phyloP scores from a whole-genome alignment of 345 rosid species.

The Passiflora organensis region DNA sequence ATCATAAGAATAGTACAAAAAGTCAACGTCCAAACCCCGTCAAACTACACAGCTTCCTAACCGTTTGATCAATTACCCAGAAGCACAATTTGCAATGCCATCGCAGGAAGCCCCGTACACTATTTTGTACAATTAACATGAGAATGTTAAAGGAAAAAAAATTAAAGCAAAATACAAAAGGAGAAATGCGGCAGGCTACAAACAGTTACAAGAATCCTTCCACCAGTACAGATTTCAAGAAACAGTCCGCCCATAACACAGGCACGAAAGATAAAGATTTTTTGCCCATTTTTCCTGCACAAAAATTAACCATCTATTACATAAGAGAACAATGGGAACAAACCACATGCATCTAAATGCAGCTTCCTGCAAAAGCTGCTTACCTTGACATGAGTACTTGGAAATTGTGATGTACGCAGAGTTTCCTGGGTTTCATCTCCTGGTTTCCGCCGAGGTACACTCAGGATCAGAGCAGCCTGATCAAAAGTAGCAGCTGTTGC shows the following conservation, averaged over 20 bases:
- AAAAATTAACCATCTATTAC: not conserved
- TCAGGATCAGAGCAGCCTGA: conserved; percentile 36
- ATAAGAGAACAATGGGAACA: not conserved
- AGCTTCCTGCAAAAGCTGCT: not conserved
- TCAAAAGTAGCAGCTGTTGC: conserved; percentile 36
- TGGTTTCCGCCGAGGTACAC: conserved; percentile 34
- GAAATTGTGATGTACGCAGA: conserved; percentile 34
- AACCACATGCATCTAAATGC: not conserved
- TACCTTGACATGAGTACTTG: conserved; percentile 40
- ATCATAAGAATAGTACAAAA: not conserved
- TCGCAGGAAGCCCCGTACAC: conserved; percentile 8
- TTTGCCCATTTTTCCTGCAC: conserved; percentile 40
- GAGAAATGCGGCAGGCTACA: too few relatives aligned
- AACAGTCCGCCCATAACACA: conserved; percentile 38
- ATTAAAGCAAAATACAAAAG: too few relatives aligned
- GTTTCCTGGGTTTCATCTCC: conserved; percentile 37
- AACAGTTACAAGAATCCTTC: not conserved
- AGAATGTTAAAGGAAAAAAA: not conserved
- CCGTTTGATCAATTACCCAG: not conserved
- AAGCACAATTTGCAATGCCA: not conserved
- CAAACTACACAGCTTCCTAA: not conserved
- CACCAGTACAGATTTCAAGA: conserved; percentile 12
- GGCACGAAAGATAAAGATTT: conserved; percentile 32
- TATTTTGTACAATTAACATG: conserved; percentile 15
- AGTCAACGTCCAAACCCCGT: not conserved